phyloP scores from a whole-genome alignment of 441 rosid species.

The Erodium chrysanthum region DNA sequence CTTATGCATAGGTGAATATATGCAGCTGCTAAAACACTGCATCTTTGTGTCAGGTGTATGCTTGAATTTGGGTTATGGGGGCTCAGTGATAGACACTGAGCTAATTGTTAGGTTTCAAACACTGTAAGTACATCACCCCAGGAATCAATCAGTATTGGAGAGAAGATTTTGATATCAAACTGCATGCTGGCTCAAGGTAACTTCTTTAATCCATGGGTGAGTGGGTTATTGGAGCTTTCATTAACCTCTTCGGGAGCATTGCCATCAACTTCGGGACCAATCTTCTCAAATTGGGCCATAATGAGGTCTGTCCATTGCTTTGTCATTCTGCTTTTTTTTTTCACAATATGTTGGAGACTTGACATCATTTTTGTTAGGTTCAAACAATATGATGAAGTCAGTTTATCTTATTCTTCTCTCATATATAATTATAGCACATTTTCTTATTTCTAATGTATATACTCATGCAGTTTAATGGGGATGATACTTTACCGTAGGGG shows the following conservation, averaged over 20 bases:
- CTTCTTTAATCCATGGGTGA: constrained; percentile 69
- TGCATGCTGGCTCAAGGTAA: constrained; percentile 29
- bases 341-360: background rate
- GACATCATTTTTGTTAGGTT: background rate
- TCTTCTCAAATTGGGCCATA: constrained; percentile 93
- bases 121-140: background rate
- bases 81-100: background rate
- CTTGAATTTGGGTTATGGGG: background rate
- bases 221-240: constrained; percentile 95
- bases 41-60: background rate
- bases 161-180: constrained; percentile 16
- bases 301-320: constrained; percentile 45
- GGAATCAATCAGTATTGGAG: background rate
- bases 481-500: background rate
- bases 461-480: background rate
- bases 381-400: background rate
- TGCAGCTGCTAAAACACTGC: constrained; percentile 4
- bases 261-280: constrained; percentile 97
- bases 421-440: background rate
- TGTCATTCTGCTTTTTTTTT: background rate
- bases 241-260: constrained; percentile 86
- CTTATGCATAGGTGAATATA: background rate
- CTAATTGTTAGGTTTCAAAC: background rate
- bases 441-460: too few species aligned
- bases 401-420: background rate